phyloP scores from a whole-genome alignment of 352 stramenopile species.

The Aphanomyces astaci region DNA sequence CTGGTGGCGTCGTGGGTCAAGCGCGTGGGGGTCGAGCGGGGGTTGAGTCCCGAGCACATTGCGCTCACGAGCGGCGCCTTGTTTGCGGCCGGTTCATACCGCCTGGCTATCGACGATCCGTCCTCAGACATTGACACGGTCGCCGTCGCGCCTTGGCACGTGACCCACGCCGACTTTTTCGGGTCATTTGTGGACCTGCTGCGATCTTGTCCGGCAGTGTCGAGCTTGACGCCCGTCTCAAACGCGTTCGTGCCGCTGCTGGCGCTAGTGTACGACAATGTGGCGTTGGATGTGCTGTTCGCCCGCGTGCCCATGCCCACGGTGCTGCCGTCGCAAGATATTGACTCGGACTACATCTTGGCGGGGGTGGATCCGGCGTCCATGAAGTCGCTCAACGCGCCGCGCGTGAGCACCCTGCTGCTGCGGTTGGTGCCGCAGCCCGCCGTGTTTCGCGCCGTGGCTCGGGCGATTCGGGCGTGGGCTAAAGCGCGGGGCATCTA shows the following conservation, averaged over 20 bases:
- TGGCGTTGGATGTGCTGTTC: slow-evolving; percentile 91
- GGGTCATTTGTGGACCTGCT: slow-evolving; percentile 57
- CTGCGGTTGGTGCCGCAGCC: slow-evolving; percentile 85
- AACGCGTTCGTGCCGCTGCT: slow-evolving; percentile 91
- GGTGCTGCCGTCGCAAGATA: slow-evolving; percentile 67
- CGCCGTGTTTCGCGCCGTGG: slow-evolving; percentile 80
- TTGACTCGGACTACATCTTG: slow-evolving; percentile 83
- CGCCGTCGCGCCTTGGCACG: slow-evolving; percentile 69
- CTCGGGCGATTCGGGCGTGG: slow-evolving; percentile 68
- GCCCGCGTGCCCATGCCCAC: slow-evolving; percentile 52
- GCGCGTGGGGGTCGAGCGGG: slow-evolving; percentile 51
- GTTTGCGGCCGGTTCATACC: slow-evolving; percentile 82
- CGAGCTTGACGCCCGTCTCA: slow-evolving; percentile 68
- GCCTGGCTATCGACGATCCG: slow-evolving; percentile 70
- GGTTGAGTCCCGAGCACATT: slow-evolving; percentile 61
- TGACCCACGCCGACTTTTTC: slow-evolving; percentile 84
- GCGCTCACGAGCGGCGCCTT: slow-evolving; percentile 63
- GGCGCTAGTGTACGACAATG: slow-evolving; percentile 79
- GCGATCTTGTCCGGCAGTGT: slow-evolving; percentile 52
- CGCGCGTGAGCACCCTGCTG: slow-evolving; percentile 92
- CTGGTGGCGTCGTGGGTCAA: slow-evolving; percentile 72
- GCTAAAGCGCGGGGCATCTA: slow-evolving; percentile 90
- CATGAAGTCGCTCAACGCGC: slow-evolving; percentile 90
- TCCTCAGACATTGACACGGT: slow-evolving; percentile 81
- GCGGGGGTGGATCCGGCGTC: slow-evolving; percentile 89